Percentiles rank a stretch among this genome's conserved stretches.
Conservation (phyloP, 1,284 basidiomycete species). For the Marasmius oreades region DNA sequence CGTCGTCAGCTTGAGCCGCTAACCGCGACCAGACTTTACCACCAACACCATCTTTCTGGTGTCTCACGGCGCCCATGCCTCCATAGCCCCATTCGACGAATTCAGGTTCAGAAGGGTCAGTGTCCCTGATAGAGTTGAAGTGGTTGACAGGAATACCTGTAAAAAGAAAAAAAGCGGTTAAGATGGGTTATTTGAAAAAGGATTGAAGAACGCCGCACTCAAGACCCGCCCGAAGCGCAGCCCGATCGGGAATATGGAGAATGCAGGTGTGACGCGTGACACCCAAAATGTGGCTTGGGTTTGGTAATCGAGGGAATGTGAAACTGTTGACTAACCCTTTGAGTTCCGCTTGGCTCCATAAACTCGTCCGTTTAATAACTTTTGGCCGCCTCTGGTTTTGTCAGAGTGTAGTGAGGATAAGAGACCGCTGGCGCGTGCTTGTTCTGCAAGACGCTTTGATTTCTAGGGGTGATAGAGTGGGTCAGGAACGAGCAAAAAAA, state of each 20-base stretch:
- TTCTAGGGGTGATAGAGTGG: neutral
- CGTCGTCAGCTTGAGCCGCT: slow-evolving; percentile 20
- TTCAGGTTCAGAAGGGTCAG: slow-evolving; percentile 49
- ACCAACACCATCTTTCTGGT: slow-evolving; percentile 29
- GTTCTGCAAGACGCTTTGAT: slow-evolving; percentile 1
- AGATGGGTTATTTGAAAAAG: too few species aligned
- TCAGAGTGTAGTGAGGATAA: slow-evolving; percentile 14
- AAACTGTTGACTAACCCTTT: slow-evolving; percentile 16
- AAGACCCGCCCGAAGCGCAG: too few species aligned
- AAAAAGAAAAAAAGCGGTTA: neutral
- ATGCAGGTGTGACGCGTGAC: too few species aligned
- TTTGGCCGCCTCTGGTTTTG: slow-evolving; percentile 31
- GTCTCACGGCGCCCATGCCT: slow-evolving; percentile 72
- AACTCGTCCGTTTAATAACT: slow-evolving; percentile 75
- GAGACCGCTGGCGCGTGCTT: slow-evolving; percentile 11
- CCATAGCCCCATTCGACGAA: slow-evolving; percentile 87
- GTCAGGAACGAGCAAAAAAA: neutral
- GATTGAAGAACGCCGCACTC: too few species aligned
- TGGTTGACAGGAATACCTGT: neutral
- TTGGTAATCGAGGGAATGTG: neutral
- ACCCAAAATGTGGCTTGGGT: neutral
- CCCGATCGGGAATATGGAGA: too few species aligned
- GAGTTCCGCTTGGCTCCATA: slow-evolving; percentile 54
- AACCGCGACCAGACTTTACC: slow-evolving; percentile 38
- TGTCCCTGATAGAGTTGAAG: neutral